Evolutionary conservation across 768 basidiomycete genomes (phyloP).

Genomic region (Harrya chromipes): DNA sequence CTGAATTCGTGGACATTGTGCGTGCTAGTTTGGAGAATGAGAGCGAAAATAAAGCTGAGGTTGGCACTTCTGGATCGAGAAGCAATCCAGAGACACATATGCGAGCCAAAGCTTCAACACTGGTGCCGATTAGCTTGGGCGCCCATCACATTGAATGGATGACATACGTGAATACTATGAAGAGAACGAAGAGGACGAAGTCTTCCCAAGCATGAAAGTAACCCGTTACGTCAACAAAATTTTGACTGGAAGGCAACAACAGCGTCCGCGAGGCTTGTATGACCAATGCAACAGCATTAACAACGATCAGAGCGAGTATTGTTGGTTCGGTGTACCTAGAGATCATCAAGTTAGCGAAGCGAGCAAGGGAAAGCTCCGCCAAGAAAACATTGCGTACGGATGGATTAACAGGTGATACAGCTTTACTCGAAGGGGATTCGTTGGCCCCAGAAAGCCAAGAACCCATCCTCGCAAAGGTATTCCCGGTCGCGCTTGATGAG

Average conservation of each 20-base stretch:
- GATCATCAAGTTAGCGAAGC: not conserved
- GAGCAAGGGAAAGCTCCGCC: not conserved
- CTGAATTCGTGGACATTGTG: no score
- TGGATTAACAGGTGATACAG: constrained; percentile 40
- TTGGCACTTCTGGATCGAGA: constrained; percentile 73
- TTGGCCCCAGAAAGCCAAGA: constrained; percentile 70
- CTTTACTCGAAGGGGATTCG: constrained; percentile 57
- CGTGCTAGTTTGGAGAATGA: no score
- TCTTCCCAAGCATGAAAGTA: constrained; percentile 94
- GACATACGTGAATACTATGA: constrained; percentile 77
- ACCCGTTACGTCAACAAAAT: constrained; percentile 38
- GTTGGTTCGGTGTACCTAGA: constrained; percentile 81
- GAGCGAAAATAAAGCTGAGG: constrained; percentile 42
- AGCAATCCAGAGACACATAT: constrained; percentile 89
- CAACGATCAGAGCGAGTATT: constrained; percentile 79
- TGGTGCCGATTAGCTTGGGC: constrained; percentile 27
- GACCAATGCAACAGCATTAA: constrained; percentile 79
- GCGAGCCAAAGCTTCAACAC: constrained; percentile 81
- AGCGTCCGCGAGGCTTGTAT: constrained; percentile 70
- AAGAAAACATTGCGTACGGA: no score
- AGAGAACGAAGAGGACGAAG: constrained; percentile 76
- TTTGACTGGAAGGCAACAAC: constrained; percentile 43
- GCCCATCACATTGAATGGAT: constrained; percentile 23
- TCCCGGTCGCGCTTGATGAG: constrained; percentile 30
- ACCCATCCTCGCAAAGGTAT: constrained; percentile 72